phyloP scores from a whole-genome alignment of 116 monocot species.

The Posidonia oceanica region DNA sequence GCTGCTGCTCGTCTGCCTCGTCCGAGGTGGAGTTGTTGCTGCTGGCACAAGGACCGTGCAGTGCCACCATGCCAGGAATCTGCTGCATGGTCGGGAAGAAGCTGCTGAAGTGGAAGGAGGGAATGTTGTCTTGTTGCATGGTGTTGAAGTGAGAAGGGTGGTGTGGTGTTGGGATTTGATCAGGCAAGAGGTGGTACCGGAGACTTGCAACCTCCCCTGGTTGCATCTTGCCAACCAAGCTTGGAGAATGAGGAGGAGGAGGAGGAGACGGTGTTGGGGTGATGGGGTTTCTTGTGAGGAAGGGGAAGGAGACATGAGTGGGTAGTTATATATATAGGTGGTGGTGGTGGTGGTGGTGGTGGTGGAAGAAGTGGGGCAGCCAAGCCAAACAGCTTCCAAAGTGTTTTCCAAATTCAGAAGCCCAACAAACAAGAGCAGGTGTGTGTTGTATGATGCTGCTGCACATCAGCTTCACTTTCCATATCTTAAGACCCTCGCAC shows the following conservation, averaged over 20 bases:
- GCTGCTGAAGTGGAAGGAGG: constrained; percentile 4
- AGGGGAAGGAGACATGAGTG: constrained; percentile 3
- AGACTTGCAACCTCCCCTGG: constrained; percentile 18
- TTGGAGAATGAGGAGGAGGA: background rate
- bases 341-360: too few species aligned
- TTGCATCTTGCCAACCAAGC: background rate
- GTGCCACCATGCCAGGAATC: background rate
- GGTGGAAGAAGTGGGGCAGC: background rate
- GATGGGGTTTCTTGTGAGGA: background rate
- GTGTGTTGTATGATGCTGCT: too few species aligned
- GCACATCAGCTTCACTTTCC: too few species aligned
- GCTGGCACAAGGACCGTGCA: background rate
- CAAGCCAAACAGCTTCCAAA: too few species aligned
- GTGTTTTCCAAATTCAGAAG: too few species aligned
- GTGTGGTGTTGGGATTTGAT: background rate
- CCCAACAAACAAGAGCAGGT: too few species aligned
- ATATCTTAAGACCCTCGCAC: too few species aligned
- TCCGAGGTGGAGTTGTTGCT: constrained; percentile 16
- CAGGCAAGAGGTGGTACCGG: constrained; percentile 3
- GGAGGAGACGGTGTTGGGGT: background rate
- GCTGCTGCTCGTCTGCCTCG: constrained; percentile 11
- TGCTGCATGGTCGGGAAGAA: background rate
- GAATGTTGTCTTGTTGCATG: background rate
- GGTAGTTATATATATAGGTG: constrained; percentile 4
- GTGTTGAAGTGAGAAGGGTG: constrained; percentile 2